phyloP scores from a whole-genome alignment of 2,329 filamentous ascomycete genomes.

The Fusarium keratoplasticum region DNA sequence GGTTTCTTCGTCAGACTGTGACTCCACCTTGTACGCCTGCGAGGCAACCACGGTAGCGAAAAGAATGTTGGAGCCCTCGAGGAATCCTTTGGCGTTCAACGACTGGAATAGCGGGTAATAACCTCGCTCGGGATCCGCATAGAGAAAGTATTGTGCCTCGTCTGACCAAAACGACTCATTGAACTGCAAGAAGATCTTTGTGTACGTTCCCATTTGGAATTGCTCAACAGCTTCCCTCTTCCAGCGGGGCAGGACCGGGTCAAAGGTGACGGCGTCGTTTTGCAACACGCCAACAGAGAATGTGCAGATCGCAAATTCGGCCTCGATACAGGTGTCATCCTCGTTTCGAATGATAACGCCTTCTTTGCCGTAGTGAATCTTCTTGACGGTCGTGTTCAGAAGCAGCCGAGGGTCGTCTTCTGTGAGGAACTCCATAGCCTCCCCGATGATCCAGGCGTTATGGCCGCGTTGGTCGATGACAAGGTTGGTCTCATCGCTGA shows the following conservation, averaged over 20 bases:
- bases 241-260: slow-evolving; percentile 70
- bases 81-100: slow-evolving; percentile 66
- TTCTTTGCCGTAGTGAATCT: slow-evolving; percentile 63
- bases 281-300: slow-evolving; percentile 78
- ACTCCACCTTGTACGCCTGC: slow-evolving; percentile 63
- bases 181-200: slow-evolving; percentile 79
- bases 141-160: slow-evolving; percentile 58
- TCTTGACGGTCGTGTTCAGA: slow-evolving; percentile 68
- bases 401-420: slow-evolving; percentile 66
- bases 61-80: slow-evolving; percentile 71
- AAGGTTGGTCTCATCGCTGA: slow-evolving; percentile 70
- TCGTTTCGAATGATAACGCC: slow-evolving; percentile 65
- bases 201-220: slow-evolving; percentile 78
- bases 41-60: slow-evolving; percentile 63
- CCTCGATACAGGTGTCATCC: slow-evolving; percentile 67
- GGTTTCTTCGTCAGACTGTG: slow-evolving; percentile 69
- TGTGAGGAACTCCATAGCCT: slow-evolving; percentile 68
- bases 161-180: slow-evolving; percentile 72
- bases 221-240: slow-evolving; percentile 72
- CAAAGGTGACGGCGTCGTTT: slow-evolving; percentile 68
- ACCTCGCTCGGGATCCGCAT: slow-evolving; percentile 57
- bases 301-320: slow-evolving; percentile 73
- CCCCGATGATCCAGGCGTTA: slow-evolving; percentile 66
- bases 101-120: slow-evolving; percentile 73
- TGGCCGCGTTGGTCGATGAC: slow-evolving; percentile 72